phyloP scores from a whole-genome alignment of 768 basidiomycete species.

The Psilocybe cubensis region DNA sequence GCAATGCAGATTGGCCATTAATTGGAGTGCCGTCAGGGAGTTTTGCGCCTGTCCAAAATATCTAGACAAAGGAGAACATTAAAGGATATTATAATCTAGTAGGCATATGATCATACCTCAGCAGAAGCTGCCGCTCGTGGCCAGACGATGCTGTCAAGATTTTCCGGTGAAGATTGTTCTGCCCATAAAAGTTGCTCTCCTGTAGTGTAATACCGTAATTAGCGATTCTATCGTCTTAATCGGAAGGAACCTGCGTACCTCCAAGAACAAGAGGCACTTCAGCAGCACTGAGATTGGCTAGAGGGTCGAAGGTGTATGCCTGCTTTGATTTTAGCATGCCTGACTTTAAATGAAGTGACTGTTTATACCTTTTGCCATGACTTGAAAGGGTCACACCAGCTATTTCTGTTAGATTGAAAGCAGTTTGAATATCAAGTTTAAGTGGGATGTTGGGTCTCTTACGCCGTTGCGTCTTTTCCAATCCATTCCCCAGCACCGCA shows the following conservation, averaged over 20 bases:
- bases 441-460: slow-evolving; percentile 14
- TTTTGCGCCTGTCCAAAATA: slow-evolving; percentile 72
- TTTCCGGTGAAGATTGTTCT: slow-evolving; percentile 72
- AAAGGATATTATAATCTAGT: not conserved
- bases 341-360: not conserved
- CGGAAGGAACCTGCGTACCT: slow-evolving; percentile 45
- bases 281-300: slow-evolving; percentile 50
- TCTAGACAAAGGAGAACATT: slow-evolving; percentile 20
- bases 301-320: slow-evolving; percentile 76
- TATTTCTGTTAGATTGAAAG: slow-evolving; percentile 40
- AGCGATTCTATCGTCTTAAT: not conserved
- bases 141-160: slow-evolving; percentile 72
- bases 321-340: not conserved
- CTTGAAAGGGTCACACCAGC: slow-evolving; percentile 83
- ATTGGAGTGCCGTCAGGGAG: slow-evolving; percentile 42
- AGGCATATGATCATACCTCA: slow-evolving; percentile 39
- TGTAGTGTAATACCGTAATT: no score
- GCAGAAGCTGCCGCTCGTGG: slow-evolving; percentile 73
- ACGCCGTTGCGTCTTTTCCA: slow-evolving; percentile 50
- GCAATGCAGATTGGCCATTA: slow-evolving; percentile 51
- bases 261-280: slow-evolving; percentile 66
- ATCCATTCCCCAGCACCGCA: slow-evolving; percentile 78
- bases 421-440: not conserved
- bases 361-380: slow-evolving; percentile 69
- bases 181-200: slow-evolving; percentile 75